phyloP scores from a whole-genome alignment of 2,329 filamentous ascomycete genomes.

The Paracoccidioides brasiliensis region DNA sequence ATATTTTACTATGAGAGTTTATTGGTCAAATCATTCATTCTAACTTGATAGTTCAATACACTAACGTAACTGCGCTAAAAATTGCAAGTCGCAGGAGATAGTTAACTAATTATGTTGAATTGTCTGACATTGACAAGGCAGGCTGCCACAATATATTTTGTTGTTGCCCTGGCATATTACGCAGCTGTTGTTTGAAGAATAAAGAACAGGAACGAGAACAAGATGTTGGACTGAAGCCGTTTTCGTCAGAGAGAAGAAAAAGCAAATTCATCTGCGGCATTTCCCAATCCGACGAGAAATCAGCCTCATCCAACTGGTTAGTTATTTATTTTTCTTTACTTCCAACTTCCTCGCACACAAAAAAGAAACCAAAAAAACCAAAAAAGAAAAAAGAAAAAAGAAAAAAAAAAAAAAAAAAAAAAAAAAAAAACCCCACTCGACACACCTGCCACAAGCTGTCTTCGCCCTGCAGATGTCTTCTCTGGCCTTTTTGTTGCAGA shows the following conservation, averaged over 20 bases:
- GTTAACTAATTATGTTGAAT: too few species aligned
- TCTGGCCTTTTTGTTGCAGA: background rate
- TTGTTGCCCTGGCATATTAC: background rate
- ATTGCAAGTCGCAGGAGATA: too few species aligned
- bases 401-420: too few species aligned
- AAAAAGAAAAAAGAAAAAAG: too few species aligned
- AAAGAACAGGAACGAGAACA: too few species aligned
- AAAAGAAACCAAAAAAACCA: background rate
- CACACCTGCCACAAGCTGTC: background rate
- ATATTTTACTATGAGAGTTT: too few species aligned
- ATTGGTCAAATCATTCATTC: too few species aligned
- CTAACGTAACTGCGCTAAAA: too few species aligned
- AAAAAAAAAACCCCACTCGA: background rate
- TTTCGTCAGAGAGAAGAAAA: background rate
- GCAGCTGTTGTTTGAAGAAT: background rate
- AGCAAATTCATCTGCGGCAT: background rate
- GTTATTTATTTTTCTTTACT: background rate
- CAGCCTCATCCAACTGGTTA: background rate
- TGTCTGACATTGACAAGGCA: too few species aligned
- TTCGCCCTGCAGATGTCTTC: background rate
- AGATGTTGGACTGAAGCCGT: background rate
- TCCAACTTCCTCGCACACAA: background rate
- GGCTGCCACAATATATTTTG: too few species aligned
- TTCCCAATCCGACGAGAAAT: constrained; percentile 4
- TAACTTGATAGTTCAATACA: too few species aligned